phyloP scores from a whole-genome alignment of 805 yeast genomes.

The Saturnispora zaruensis region DNA sequence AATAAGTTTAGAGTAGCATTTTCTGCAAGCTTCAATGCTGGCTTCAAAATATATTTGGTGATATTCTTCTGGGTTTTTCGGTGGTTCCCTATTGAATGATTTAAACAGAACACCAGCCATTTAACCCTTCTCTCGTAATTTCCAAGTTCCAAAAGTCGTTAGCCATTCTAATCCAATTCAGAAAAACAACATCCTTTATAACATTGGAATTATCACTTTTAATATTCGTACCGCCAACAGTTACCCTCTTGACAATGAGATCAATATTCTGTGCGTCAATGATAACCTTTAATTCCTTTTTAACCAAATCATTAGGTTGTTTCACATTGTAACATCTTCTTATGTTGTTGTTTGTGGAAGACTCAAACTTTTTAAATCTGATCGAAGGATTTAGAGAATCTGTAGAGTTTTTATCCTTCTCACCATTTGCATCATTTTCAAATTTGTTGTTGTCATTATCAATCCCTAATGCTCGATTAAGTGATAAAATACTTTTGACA shows the following conservation, averaged over 20 bases:
- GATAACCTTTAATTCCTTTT: slow-evolving; percentile 12
- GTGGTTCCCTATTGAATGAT: background rate
- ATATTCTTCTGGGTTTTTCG: background rate
- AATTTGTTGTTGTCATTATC: slow-evolving; percentile 1
- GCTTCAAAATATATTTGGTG: background rate
- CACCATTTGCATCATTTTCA: slow-evolving; percentile 2
- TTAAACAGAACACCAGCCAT: slow-evolving; percentile 22
- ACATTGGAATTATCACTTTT: background rate
- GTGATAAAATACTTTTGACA: slow-evolving; percentile 17
- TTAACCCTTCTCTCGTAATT: slow-evolving; percentile 18
- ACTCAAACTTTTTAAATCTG: slow-evolving; percentile 20
- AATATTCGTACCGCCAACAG: slow-evolving; percentile 13
- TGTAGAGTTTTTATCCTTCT: background rate
- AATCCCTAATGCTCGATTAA: slow-evolving; percentile 16
- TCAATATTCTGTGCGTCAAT: slow-evolving; percentile 9
- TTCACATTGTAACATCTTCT: slow-evolving; percentile 15
- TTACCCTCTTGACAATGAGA: slow-evolving; percentile 6
- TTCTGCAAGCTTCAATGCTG: background rate
- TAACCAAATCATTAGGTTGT: slow-evolving; percentile 15
- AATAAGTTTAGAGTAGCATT: background rate
- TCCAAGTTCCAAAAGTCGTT: slow-evolving; percentile 14
- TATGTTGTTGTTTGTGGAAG: slow-evolving; percentile 15
- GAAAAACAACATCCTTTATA: slow-evolving; percentile 10
- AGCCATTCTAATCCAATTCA: slow-evolving; percentile 20
- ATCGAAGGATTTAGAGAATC: slow-evolving; percentile 4